Evolutionary conservation across 176 grass and related monocot genomes (phyloP), one percentile per base, ranked within the genome.

Genomic region (Pharus latifolius): DNA sequence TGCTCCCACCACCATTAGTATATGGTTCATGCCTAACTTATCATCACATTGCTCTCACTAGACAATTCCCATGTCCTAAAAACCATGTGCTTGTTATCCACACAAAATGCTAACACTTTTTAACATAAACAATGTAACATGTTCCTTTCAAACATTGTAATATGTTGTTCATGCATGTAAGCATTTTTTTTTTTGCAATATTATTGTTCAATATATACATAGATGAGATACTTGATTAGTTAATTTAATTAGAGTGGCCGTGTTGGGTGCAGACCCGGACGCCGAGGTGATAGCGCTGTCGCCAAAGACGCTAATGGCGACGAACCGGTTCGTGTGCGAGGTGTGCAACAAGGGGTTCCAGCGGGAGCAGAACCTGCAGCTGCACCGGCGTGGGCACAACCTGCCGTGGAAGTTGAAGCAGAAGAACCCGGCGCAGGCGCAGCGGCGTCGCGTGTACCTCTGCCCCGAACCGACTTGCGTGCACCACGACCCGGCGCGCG

Each of bases 321-420:
- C 95, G 67, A 99, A 99, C 81, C 84, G 95, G 34, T 99, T 99
- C 74, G 82, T 99, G 22, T 99, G 95, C 70, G 90, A 99, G 84
- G 95, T 99, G 27, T 99, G 96, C 84, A 99, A 84, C 87, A 99
- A 99, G 73, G 96, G 96, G 17, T 99, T 99, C 78, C 96, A 88
- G 58, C 78, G 90, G 0, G 96, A 99, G 80, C 96, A 99, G 74
- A 99, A 99, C 85, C 82, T 99, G 54, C 96, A 99, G 83, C 87
- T 99, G n/a, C 96, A 99, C 75, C 87, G 96, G 2, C 89, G 96
- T 27, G 90, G 96, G 10, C 96, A 99, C 78, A 99, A 95, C 69
- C 80, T 99, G 35, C 96, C 96, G 10, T 99, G 96, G 96, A 99
- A 99, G 79, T 79, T 99, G 44, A 84, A 88, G 87, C 90, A 94